These are phyloP conservation scores for Sonneratia alba DNA, from an alignment of 345 rosid genomes.

Conservation along the genomic window DNA sequence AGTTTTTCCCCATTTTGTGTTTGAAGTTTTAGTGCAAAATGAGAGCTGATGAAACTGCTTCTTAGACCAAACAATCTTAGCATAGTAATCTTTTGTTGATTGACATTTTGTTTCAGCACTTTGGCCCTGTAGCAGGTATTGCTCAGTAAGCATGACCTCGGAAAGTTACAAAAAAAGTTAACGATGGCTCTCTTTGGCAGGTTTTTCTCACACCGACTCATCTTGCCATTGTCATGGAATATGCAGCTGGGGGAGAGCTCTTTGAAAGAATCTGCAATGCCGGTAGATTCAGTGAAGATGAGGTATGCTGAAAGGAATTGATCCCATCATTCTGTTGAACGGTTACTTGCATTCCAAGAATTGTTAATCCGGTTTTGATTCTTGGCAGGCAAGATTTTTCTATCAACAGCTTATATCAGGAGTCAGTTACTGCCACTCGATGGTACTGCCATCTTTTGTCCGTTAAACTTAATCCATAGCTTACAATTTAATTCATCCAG, in stretches of 20 bases:
- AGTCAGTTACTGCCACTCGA: slow-evolving; percentile 81
- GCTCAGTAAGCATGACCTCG: neutral
- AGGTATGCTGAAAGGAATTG: slow-evolving; percentile 4
- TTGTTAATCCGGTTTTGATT: neutral
- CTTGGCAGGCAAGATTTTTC: slow-evolving; percentile 66
- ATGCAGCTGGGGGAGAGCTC: slow-evolving; percentile 87
- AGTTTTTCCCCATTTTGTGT: neutral
- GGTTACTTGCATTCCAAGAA: neutral
- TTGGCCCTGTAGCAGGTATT: too few species aligned
- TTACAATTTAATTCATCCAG: neutral
- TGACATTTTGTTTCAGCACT: neutral
- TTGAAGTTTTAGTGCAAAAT: neutral
- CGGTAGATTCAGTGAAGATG: slow-evolving; percentile 84
- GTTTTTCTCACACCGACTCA: slow-evolving; percentile 75
- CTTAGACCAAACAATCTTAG: neutral
- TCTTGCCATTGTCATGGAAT: slow-evolving; percentile 86
- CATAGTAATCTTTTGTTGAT: neutral
- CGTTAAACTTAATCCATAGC: neutral
- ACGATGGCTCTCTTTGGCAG: slow-evolving; percentile 18
- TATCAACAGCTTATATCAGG: slow-evolving; percentile 90
- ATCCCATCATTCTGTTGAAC: neutral
- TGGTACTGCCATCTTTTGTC: slow-evolving; percentile 31
- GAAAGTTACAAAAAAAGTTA: neutral
- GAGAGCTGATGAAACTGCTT: neutral
- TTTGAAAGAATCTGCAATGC: slow-evolving; percentile 73